phyloP scores from a whole-genome alignment of 164 flowering plant genomes.

The Paratinospora sagittata region DNA sequence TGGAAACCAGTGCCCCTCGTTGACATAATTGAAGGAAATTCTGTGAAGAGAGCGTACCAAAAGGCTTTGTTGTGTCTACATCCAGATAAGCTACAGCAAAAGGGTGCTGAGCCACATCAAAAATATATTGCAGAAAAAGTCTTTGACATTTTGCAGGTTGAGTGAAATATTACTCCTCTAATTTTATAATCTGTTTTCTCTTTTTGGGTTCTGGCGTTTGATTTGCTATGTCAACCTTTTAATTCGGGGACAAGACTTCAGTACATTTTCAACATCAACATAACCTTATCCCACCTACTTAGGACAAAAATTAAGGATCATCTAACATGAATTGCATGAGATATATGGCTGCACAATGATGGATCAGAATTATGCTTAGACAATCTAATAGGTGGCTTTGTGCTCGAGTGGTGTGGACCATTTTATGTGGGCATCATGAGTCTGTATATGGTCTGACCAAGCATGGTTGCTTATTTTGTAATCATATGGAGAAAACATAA shows the following conservation, averaged over 20 bases:
- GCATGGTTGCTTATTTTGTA: background rate
- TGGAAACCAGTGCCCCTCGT: conserved; percentile 90
- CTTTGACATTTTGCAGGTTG: conserved; percentile 85
- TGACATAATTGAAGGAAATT: conserved; percentile 71
- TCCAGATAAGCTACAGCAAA: conserved; percentile 94
- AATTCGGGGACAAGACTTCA: background rate
- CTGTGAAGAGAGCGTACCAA: conserved; percentile 82
- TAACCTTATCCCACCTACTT: background rate
- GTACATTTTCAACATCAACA: too few relatives aligned
- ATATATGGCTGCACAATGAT: too few relatives aligned
- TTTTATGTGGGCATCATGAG: background rate
- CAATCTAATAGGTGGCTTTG: too few relatives aligned
- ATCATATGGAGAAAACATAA: background rate
- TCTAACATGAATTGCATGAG: too few relatives aligned
- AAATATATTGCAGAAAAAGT: conserved; percentile 81
- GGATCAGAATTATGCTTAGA: background rate
- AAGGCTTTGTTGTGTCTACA: conserved; percentile 77
- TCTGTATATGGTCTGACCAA: background rate
- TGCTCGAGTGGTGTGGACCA: background rate
- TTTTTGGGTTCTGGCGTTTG: background rate
- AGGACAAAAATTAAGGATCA: too few relatives aligned
- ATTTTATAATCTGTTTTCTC: background rate
- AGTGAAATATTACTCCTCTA: background rate
- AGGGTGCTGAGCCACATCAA: conserved; percentile 63
- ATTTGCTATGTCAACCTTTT: background rate